Evolutionary conservation across 2,329 filamentous ascomycete species (phyloP).

Genomic region (Drechmeria coniospora): DNA sequence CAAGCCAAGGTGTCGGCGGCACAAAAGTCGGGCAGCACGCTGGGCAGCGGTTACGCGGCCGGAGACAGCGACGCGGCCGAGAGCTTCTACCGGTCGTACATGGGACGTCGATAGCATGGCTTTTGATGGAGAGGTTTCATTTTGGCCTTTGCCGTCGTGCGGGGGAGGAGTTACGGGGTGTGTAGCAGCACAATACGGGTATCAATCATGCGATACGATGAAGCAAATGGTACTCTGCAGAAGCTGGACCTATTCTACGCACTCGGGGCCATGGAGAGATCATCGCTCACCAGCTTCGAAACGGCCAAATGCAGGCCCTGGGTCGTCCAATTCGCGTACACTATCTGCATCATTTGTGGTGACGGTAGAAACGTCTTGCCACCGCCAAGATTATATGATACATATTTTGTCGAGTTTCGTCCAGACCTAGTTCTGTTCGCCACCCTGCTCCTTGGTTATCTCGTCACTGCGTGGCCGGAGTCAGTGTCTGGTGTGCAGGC

Average conservation of each 20-base stretch:
- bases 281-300: slow-evolving; percentile 25
- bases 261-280: slow-evolving; percentile 12
- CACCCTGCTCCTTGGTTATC: slow-evolving; percentile 56
- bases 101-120: slow-evolving; percentile 59
- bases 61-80: slow-evolving; percentile 60
- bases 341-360: slow-evolving; percentile 5
- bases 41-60: slow-evolving; percentile 41
- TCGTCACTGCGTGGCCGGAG: slow-evolving; percentile 44
- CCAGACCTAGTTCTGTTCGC: slow-evolving; percentile 42
- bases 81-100: slow-evolving; percentile 81
- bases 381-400: background rate
- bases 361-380: background rate
- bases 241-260: slow-evolving; percentile 6
- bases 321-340: slow-evolving; percentile 5
- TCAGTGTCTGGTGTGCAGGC: slow-evolving; percentile 3
- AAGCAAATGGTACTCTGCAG: too few species aligned
- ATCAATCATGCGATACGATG: too few species aligned
- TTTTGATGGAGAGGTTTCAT: too few species aligned
- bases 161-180: slow-evolving; percentile 5
- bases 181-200: slow-evolving; percentile 1
- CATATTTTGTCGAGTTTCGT: background rate
- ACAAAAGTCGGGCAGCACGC: slow-evolving; percentile 58
- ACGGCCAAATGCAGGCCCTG: slow-evolving; percentile 10
- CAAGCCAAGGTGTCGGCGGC: slow-evolving; percentile 70
- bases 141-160: too few species aligned